Base-by-base conservation (phyloP, 176 grass and related monocot genomes). In the Carex littledalei region DNA sequence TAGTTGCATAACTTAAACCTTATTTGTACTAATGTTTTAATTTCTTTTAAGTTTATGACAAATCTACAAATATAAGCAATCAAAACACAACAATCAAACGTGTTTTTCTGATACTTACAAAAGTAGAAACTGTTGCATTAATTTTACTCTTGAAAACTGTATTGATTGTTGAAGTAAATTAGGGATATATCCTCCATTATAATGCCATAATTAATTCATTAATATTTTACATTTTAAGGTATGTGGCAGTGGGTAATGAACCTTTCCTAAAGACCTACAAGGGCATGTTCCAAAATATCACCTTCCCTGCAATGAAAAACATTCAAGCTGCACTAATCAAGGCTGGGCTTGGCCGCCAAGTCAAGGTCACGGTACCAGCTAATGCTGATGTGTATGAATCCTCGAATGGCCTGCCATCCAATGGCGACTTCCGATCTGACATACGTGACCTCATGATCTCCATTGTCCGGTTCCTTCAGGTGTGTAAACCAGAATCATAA, bases 331-430 rank as follows among this genome's bases (percentile, higher is more conserved):
- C 96, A 41, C 90, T 99, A 14, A 90, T 99, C 56, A 99, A 99
- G 90, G 96, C 96, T 2, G 93, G 96, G 0, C 91, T 99, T 0
- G 81, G 71, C 0, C 11, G 54, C 6, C 93, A 95, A 89, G 91
- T 99, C 47, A 91, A 47, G 57, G 81, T 92, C 65, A 99, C 96
- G 58, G 91, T 99, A 1, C 96, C 96, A 1, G 67, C 95, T 79
- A 99, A 99, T 83, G 96, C 96, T 89, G 96, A 99, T 84, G 93
- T 99, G 47, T 99, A 99, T 70, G 85, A 96, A 85, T 67, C 93
- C 8, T 15, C 2, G 41, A 87, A 84, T 72, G 86, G 90, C 53
- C 67, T 86, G 4, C 97, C 93, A 0, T 96, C 93, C 10, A 53
- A 55, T 0, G 97, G 93, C 29, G 91, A 99, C 87, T 99, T 99